Evolutionary conservation across 2,329 filamentous ascomycete genomes (phyloP), one percentile per base, ranked within the genome.

Genomic region (Lachnellula cervina): DNA sequence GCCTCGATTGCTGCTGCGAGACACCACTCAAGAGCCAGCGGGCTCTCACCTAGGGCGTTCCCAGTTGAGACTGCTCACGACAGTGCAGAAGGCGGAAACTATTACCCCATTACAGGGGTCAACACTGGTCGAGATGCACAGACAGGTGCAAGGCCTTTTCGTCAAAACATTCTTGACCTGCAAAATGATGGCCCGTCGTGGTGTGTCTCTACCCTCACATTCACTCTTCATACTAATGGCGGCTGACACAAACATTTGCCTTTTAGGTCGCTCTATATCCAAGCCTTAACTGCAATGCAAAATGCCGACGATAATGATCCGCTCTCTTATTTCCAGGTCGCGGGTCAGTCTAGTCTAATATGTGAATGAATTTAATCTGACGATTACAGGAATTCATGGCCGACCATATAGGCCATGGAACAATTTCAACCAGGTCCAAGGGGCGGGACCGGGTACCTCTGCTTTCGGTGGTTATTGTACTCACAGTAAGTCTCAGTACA

Each of bases 401-500:
- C 49, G 62, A 40, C 67, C 67, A 14, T 68, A 64, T 49, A 42
- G 59, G 21, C 37, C 58, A 21, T 69, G 65, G 65, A 64, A 66
- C 56, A 52, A 56, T 40, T 60, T 63, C 28, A 43, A 51, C 16
- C 47, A 59, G 48, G 49, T 40, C 16, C n/a, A 38, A 13, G 54
- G 46, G 16, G 51, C 57, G 23, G 35, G 42, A 17, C 17, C 23
- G 14, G 32, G 42, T 16, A 21, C 35, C 25, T 17, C 16, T 14
- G 53, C 58, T 21, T 54, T 38, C 9, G 61, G 59, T n/a, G 67
- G 66, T 8, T 69, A 68, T 40, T 69, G 67, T 59, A 62, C 63
- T 52, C 67, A 69, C 43, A 59, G 66, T 63, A 46, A 55, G 56
- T 25, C 11, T 14, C 19, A 23, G 21, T 14, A 21, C n/a, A 17